Conservation (phyloP, 2,329 filamentous ascomycete genomes). For the Aureobasidium lini region DNA sequence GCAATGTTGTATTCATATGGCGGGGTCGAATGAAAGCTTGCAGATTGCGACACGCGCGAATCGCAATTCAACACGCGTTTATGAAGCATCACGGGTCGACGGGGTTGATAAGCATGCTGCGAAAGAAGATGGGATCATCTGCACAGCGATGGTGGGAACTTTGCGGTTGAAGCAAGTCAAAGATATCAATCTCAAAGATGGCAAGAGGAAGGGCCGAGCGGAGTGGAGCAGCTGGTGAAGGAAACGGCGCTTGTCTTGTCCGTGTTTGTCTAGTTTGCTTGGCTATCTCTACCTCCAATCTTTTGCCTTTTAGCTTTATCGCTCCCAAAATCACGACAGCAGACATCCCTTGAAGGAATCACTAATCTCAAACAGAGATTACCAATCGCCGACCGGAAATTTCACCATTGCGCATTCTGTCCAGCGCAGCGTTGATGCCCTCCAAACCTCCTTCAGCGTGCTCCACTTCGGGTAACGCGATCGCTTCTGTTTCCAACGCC, state of each 20-base stretch:
- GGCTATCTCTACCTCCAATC: neutral
- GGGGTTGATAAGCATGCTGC: neutral
- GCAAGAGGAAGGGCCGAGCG: too few species aligned
- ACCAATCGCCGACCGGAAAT: slow-evolving; percentile 63
- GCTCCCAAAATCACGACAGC: neutral
- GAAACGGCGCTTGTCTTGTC: neutral
- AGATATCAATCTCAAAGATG: neutral
- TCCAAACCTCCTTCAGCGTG: slow-evolving; percentile 55
- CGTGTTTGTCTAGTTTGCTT: slow-evolving; percentile 2
- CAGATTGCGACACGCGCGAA: neutral
- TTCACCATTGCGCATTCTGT: slow-evolving; percentile 57
- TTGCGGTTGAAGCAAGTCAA: too few species aligned
- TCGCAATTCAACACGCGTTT: neutral
- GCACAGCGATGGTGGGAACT: too few species aligned
- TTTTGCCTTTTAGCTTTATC: neutral
- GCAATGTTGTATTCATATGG: neutral
- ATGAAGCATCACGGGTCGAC: neutral
- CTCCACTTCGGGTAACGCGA: slow-evolving; percentile 59
- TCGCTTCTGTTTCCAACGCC: slow-evolving; percentile 46
- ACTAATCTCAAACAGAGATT: slow-evolving; percentile 33
- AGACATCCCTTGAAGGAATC: neutral
- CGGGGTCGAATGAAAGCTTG: neutral
- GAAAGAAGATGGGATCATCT: too few species aligned
- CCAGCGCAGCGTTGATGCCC: slow-evolving; percentile 60
- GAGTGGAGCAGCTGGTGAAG: neutral